Conservation (phyloP, 192 early-diverging fungal species). For the Polychytrium aggregatum region DNA sequence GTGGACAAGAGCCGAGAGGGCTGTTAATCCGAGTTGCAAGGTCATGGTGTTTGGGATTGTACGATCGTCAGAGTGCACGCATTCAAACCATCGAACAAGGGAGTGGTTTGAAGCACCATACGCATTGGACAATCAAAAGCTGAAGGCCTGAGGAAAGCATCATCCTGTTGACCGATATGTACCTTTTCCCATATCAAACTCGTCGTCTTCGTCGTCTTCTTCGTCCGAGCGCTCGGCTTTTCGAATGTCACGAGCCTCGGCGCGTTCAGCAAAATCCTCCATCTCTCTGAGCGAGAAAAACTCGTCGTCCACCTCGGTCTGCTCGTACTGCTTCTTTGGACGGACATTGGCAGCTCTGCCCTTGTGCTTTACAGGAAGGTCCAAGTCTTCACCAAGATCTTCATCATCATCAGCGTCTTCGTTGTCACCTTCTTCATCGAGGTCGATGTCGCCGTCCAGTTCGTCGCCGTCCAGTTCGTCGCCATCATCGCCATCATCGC, state of each 20-base stretch:
- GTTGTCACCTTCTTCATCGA: conserved; percentile 47
- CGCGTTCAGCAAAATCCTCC: conserved; percentile 74
- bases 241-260: conserved; percentile 54
- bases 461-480: conserved; percentile 32
- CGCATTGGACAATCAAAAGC: no score
- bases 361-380: conserved; percentile 13
- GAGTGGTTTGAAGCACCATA: no score
- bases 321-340: no score
- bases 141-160: no score
- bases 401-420: conserved; percentile 10
- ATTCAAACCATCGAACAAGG: no score
- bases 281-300: conserved; percentile 88
- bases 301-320: conserved; percentile 81
- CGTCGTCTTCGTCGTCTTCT: conserved; percentile 38
- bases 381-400: conserved; percentile 2
- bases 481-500: conserved; percentile 14
- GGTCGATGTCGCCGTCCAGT: conserved; percentile 43
- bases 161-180: no score
- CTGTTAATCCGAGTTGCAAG: no score
- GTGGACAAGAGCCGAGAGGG: no score
- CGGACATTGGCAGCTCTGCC: no score
- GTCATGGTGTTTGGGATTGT: no score
- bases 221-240: conserved; percentile 39
- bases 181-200: no score
- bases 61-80: no score